Evolutionary conservation across 768 basidiomycete genomes (phyloP), one percentile per base, ranked within the genome.

Genomic region (Kwoniella bestiolae): DNA sequence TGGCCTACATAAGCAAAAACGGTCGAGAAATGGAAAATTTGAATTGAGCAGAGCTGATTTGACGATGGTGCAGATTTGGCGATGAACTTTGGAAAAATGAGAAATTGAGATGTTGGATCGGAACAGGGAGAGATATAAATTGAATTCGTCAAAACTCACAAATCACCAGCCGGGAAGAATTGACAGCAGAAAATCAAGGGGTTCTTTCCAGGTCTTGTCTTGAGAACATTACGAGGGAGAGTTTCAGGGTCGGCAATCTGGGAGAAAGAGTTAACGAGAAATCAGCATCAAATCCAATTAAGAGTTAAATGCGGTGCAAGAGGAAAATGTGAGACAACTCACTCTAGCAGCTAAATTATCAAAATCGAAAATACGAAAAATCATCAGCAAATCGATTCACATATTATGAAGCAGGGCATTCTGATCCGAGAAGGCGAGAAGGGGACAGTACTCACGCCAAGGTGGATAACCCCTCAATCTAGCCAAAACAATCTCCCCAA

Each of bases 91-190:
- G 38, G 72, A 56, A 59, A 60, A 29, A 41, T 16, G 63, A 31
- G 8, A 58, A 9, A 8, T 38, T 41, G 29, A 45, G 18, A 56
- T 34, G 28, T 16, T 29, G 11, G n/a, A 38, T 34, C 31, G 25
- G 11, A 14, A 6, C 14, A 35, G 32, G 55, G 55, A 11, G 3
- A 45, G 25, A n/a, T 23, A 26, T 14, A 34, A 28, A 52, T 41
- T 47, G 3, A 55, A 41, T 41, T 14, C 26, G 18, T 35, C 29
- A 47, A 46, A 23, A 88, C 95, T 80, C 75, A 98, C 96, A 89
- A 91, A 82, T 97, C 95, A 56, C 91, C 94, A 29, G 86, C 86
- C 4, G 96, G 94, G 86, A 96, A 98, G 86, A 94, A 99, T 69
- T 89, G 85, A 32, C 89, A 85, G 68, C 87, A 87, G 82, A 91